These are phyloP conservation scores for Xanthoconium stramineum DNA, from an alignment of 768 basidiomycete species.

Conservation along the genomic window DNA sequence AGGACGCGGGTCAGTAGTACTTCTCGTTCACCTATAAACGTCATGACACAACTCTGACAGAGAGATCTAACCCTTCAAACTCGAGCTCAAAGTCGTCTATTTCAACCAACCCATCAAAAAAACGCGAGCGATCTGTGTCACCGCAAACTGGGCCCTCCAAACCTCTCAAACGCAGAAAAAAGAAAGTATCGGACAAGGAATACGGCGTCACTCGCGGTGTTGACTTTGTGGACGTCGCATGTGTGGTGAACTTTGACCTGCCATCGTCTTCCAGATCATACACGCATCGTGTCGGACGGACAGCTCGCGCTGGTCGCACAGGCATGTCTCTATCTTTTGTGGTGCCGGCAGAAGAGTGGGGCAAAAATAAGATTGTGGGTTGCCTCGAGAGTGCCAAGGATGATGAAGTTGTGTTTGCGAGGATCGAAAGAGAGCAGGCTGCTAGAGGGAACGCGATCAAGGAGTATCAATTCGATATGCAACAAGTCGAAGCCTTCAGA, in stretches of 20 bases:
- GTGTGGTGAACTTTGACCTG: conserved; percentile 98
- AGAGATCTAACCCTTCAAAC: conserved; percentile 38
- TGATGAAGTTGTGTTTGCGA: conserved; percentile 63
- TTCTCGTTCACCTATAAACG: conserved; percentile 16
- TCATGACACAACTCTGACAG: conserved; percentile 35
- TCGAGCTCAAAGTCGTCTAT: conserved; percentile 12
- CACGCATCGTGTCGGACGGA: conserved; percentile 93
- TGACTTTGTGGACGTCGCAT: conserved; percentile 95
- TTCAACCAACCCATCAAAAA: conserved; percentile 31
- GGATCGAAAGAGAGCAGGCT: conserved; percentile 75
- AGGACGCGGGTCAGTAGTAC: conserved; percentile 31
- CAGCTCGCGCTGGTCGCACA: conserved; percentile 91
- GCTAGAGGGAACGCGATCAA: conserved; percentile 56
- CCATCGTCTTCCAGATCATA: conserved; percentile 84
- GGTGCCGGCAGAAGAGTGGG: conserved; percentile 65
- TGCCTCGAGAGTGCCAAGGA: conserved; percentile 62
- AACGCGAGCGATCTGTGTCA: conserved; percentile 58
- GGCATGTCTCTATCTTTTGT: conserved; percentile 92
- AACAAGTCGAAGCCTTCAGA: conserved; percentile 94
- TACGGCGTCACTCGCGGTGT: conserved; percentile 95
- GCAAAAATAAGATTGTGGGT: conserved; percentile 72
- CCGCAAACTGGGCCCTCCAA: conserved; percentile 37
- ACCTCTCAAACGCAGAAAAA: conserved; percentile 50
- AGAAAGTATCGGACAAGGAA: conserved; percentile 60
- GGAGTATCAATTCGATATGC: conserved; percentile 94